Conservation (phyloP, 176 grass and related monocot genomes). For the Oryza glaberrima region DNA sequence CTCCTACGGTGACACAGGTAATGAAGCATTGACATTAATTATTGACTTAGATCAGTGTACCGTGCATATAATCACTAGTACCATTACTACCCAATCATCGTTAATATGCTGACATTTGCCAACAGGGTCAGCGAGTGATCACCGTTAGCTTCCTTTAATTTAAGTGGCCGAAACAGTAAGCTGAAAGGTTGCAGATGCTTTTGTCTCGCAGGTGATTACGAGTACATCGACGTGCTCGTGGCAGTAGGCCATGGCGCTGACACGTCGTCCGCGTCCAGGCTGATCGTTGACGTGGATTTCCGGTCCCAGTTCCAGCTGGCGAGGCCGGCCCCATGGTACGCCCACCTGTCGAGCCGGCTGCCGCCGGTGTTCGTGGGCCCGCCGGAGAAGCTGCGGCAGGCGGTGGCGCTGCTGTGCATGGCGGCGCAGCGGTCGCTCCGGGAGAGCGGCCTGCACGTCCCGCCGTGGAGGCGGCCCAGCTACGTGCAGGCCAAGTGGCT, state of each 20-base stretch:
- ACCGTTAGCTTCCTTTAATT: neutral
- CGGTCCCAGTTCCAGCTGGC: slow-evolving; percentile 70
- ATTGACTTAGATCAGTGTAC: slow-evolving; percentile 2
- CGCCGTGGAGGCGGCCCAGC: slow-evolving; percentile 67
- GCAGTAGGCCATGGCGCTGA: neutral
- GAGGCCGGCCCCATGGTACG: slow-evolving; percentile 61
- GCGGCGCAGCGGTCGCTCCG: slow-evolving; percentile 63
- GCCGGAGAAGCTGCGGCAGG: slow-evolving; percentile 53
- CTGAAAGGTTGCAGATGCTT: neutral
- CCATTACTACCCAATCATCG: neutral
- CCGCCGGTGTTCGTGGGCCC: slow-evolving; percentile 59
- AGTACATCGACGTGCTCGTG: slow-evolving; percentile 68
- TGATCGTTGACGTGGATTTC: slow-evolving; percentile 78
- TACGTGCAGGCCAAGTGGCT: slow-evolving; percentile 85
- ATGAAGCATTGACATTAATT: neutral
- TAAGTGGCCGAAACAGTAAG: neutral
- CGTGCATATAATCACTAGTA: neutral
- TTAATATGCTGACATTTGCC: neutral
- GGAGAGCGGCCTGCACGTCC: slow-evolving; percentile 76
- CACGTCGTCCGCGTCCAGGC: slow-evolving; percentile 23
- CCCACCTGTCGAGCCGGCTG: slow-evolving; percentile 49
- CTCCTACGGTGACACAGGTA: neutral
- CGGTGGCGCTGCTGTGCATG: slow-evolving; percentile 63
- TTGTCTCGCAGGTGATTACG: slow-evolving; percentile 57
- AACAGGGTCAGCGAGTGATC: neutral